Percentiles rank a stretch among this genome's conserved stretches.
Evolutionary conservation across 2,329 filamentous ascomycete species (phyloP).

Genomic region (Teratosphaeria zuluensis): DNA sequence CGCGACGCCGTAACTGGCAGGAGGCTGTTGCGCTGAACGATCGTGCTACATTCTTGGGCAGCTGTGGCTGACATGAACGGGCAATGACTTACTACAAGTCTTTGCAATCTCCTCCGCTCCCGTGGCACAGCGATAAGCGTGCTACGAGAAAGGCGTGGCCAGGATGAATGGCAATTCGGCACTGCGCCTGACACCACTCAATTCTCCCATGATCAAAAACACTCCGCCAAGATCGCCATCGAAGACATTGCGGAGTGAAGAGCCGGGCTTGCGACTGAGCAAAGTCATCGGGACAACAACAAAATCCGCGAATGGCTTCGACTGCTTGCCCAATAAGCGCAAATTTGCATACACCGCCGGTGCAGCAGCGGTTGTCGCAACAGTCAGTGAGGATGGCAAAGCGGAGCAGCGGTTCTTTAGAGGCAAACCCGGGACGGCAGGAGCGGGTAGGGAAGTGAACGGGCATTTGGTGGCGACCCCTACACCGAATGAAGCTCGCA

Average conservation of each 20-base stretch:
- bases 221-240: conserved; percentile 55
- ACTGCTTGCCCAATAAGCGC: conserved; percentile 58
- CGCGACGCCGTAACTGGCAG: neutral
- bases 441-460: conserved; percentile 12
- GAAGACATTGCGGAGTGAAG: conserved; percentile 35
- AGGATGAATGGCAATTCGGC: conserved; percentile 28
- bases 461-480: conserved; percentile 14
- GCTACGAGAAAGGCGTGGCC: conserved; percentile 9
- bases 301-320: conserved; percentile 74
- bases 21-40: neutral
- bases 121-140: conserved; percentile 11
- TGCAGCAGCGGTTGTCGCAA: conserved; percentile 82
- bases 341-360: conserved; percentile 86
- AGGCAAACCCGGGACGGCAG: conserved; percentile 39
- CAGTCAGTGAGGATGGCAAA: conserved; percentile 56
- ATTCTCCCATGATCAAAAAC: conserved; percentile 55
- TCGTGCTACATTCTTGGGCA: neutral
- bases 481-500: conserved; percentile 17
- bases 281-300: conserved; percentile 89
- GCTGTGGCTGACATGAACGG: conserved; percentile 1
- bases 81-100: conserved; percentile 8
- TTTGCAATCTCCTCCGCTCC: conserved; percentile 12
- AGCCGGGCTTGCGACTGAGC: conserved; percentile 56
- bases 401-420: conserved; percentile 80
- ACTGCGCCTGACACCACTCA: conserved; percentile 55